Conservation (phyloP, 257 asterid species). For the Solanum neorickii region DNA sequence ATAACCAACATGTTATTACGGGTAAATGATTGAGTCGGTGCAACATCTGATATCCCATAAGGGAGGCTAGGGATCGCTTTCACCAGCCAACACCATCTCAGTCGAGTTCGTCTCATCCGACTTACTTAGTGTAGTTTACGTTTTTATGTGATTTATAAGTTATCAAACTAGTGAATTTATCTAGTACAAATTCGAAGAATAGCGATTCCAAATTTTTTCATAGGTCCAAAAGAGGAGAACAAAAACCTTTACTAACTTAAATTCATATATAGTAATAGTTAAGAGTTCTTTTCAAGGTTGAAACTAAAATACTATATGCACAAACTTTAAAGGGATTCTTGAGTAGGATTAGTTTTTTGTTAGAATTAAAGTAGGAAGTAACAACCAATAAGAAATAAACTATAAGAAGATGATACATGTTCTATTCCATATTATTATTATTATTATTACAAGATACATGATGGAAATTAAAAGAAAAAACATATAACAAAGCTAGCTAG, state of each 20-base stretch:
- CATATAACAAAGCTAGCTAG: neutral
- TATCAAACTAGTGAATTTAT: too few species aligned
- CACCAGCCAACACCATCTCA: neutral
- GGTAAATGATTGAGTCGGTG: neutral
- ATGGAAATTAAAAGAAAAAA: neutral
- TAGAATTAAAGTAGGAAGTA: neutral
- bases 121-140: neutral
- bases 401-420: neutral
- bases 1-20: neutral
- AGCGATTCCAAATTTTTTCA: accelerated
- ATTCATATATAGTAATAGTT: neutral
- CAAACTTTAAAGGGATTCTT: neutral
- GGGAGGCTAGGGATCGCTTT: neutral
- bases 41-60: neutral
- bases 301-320: neutral
- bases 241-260: neutral
- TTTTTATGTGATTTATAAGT: too few species aligned
- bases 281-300: neutral
- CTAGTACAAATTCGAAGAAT: too few species aligned
- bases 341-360: neutral
- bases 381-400: neutral
- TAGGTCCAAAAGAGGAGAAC: neutral
- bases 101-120: neutral
- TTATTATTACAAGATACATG: conserved; percentile 5
- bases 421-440: neutral